These are phyloP conservation scores for Yamadazyma akitaensis DNA, from an alignment of 805 yeast genomes.

Conservation along the genomic window DNA sequence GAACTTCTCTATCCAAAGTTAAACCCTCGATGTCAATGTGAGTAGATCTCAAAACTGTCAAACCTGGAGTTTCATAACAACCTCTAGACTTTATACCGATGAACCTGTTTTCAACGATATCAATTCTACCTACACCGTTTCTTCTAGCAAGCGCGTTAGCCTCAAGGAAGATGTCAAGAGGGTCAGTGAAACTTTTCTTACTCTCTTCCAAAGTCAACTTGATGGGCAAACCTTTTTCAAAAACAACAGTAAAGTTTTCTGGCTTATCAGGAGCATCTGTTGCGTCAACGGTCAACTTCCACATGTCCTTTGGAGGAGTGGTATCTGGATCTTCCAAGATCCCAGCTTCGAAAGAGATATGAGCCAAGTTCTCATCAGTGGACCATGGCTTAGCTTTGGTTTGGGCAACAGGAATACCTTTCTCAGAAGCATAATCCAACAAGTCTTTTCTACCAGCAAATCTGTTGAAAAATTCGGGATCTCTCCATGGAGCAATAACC, in stretches of 20 bases:
- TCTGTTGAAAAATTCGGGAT: slow-evolving; percentile 88
- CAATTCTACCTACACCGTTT: slow-evolving; percentile 99
- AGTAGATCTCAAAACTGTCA: slow-evolving; percentile 87
- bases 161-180: slow-evolving; percentile 87
- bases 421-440: slow-evolving; percentile 87
- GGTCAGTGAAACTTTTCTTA: slow-evolving; percentile 65
- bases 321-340: slow-evolving; percentile 97
- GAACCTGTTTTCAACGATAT: slow-evolving; percentile 98
- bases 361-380: slow-evolving; percentile 98
- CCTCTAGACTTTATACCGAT: slow-evolving; percentile 99
- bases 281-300: slow-evolving; percentile 98
- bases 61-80: slow-evolving; percentile 99
- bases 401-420: slow-evolving; percentile 92
- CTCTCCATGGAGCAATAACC: slow-evolving; percentile 99
- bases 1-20: slow-evolving; percentile 94
- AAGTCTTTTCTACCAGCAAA: slow-evolving; percentile 98
- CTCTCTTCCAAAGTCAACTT: slow-evolving; percentile 70
- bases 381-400: slow-evolving; percentile 99
- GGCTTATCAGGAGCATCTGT: slow-evolving; percentile 91
- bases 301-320: slow-evolving; percentile 99
- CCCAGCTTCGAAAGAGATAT: slow-evolving; percentile 99
- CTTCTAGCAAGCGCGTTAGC: slow-evolving; percentile 97
- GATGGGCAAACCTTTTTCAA: slow-evolving; percentile 82
- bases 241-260: slow-evolving; percentile 80
- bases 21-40: slow-evolving; percentile 97